phyloP scores from a whole-genome alignment of 257 asterid genomes.

The Solanum appendiculatum region DNA sequence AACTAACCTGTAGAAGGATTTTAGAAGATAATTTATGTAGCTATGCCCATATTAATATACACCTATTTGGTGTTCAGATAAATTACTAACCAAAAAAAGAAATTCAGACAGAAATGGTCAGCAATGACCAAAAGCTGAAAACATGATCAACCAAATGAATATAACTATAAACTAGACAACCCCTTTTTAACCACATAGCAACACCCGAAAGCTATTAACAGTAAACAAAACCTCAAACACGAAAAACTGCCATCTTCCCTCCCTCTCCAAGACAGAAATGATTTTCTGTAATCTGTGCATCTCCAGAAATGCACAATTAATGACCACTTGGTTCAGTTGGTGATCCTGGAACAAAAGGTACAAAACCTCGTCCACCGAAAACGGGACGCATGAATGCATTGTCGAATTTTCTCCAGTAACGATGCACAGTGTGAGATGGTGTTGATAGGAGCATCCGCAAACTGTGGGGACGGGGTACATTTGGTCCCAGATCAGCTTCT shows the following conservation, averaged over 20 bases:
- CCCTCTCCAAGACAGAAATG: neutral
- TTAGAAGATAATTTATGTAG: neutral
- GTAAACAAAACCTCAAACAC: neutral
- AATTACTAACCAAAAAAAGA: neutral
- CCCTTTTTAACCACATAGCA: neutral
- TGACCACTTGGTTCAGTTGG: conserved; percentile 52
- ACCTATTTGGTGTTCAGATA: conserved; percentile 12
- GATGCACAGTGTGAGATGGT: conserved; percentile 75
- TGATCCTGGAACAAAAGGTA: conserved; percentile 73
- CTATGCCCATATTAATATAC: neutral
- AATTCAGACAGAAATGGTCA: conserved; percentile 14
- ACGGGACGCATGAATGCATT: conserved; percentile 90
- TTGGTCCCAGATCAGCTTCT: conserved; percentile 29
- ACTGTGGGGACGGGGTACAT: conserved; percentile 61
- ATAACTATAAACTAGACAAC: neutral
- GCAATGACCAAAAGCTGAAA: conserved; percentile 4
- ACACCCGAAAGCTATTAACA: neutral
- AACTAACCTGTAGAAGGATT: neutral
- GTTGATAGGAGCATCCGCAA: conserved; percentile 64
- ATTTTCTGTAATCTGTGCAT: neutral
- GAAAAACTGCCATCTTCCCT: neutral
- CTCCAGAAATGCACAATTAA: conserved; percentile 18
- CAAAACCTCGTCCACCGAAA: conserved; percentile 97
- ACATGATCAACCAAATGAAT: conserved; percentile 3
- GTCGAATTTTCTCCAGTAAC: conserved; percentile 92